A percentile compares a stretch with the other conserved stretches of the same genome.
Evolutionary conservation across 352 stramenopile genomes (phyloP).

Genomic region (Phytophthora pisi): DNA sequence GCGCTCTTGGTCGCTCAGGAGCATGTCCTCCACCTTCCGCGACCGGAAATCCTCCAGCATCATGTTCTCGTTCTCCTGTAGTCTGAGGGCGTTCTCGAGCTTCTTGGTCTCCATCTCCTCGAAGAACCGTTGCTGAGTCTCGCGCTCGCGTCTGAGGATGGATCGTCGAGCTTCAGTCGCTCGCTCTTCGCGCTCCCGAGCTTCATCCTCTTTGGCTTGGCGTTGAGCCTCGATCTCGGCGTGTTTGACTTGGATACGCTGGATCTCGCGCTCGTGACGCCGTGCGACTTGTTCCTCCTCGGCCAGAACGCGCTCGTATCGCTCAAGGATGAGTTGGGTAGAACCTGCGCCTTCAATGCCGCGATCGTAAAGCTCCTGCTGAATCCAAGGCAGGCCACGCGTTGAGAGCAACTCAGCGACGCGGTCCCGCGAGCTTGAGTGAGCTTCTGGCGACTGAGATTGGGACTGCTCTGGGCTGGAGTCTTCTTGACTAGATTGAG

Average conservation of each 20-base stretch:
- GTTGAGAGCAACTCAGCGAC: conserved; percentile 39
- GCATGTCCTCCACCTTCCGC: conserved; percentile 49
- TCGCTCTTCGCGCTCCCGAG: conserved; percentile 40
- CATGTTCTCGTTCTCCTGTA: conserved; percentile 61
- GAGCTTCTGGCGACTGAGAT: not conserved
- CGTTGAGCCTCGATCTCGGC: conserved; percentile 37
- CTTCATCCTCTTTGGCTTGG: conserved; percentile 39
- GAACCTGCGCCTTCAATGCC: conserved; percentile 62
- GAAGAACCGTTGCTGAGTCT: conserved; percentile 59
- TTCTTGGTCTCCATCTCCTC: conserved; percentile 68
- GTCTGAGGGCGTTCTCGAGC: conserved; percentile 33
- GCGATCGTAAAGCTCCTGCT: conserved; percentile 83
- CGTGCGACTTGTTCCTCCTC: conserved; percentile 35
- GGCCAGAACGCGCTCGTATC: conserved; percentile 47
- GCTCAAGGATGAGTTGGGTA: conserved; percentile 47
- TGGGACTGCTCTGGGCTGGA: not conserved
- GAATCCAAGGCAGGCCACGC: conserved; percentile 71
- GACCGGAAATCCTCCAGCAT: conserved; percentile 61
- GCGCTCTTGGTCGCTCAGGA: conserved; percentile 36
- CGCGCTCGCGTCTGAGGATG: conserved; percentile 55
- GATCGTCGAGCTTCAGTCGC: conserved; percentile 41
- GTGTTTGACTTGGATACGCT: conserved; percentile 32
- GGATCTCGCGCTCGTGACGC: conserved; percentile 11
- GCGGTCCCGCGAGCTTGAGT: conserved; percentile 13
- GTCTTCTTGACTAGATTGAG: not conserved